phyloP scores from a whole-genome alignment of 257 asterid genomes.

The Penstemon eatonii region DNA sequence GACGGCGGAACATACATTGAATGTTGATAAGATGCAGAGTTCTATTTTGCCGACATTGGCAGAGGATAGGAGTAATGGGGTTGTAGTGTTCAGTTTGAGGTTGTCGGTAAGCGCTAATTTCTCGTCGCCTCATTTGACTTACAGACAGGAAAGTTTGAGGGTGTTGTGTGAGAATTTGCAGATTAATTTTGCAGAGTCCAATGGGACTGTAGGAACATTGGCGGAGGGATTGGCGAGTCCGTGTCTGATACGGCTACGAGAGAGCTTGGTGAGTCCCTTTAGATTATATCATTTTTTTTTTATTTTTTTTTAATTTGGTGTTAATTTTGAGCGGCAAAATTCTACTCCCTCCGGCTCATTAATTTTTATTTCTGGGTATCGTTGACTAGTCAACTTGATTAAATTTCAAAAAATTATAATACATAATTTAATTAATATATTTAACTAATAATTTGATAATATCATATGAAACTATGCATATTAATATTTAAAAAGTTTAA shows the following conservation, averaged over 20 bases:
- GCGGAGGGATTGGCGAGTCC: background rate
- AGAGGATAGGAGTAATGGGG: slow-evolving; percentile 24
- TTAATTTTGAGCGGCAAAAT: no score
- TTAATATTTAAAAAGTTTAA: no score
- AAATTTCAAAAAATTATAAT: no score
- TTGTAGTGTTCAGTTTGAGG: slow-evolving; percentile 37
- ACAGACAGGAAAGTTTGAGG: slow-evolving; percentile 29
- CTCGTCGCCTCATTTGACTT: slow-evolving; percentile 9
- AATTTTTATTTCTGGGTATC: no score
- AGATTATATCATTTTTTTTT: background rate
- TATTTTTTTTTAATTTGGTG: no score
- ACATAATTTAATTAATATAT: no score
- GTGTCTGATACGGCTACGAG: slow-evolving; percentile 36
- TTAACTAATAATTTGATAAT: no score
- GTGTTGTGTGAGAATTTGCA: slow-evolving; percentile 45
- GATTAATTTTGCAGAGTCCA: slow-evolving; percentile 23
- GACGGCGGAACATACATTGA: slow-evolving; percentile 6
- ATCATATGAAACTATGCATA: no score
- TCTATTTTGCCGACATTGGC: slow-evolving; percentile 23
- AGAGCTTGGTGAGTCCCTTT: background rate
- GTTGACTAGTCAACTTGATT: no score
- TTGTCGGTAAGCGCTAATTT: slow-evolving; percentile 33
- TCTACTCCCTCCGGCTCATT: no score
- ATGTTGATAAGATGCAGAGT: background rate
- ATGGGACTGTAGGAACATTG: slow-evolving; percentile 35